Evolutionary conservation across 2,329 filamentous ascomycete species (phyloP).

Genomic region (Ophiostoma ips): DNA sequence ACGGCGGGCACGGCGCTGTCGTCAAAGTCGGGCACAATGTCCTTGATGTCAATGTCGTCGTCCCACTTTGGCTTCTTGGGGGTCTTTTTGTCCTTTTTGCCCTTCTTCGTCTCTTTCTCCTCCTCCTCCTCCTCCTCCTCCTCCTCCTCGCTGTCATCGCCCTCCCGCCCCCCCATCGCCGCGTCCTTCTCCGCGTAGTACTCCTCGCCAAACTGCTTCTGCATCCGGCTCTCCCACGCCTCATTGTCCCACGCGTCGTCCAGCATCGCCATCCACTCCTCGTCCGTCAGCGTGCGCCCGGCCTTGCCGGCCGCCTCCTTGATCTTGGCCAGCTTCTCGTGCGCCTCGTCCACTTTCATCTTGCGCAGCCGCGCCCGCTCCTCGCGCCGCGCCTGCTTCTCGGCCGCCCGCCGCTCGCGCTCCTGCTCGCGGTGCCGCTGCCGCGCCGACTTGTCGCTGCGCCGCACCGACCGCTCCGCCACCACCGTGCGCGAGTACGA

Average conservation of each 20-base stretch:
- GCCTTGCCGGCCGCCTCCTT: slow-evolving; percentile 74
- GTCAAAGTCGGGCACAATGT: slow-evolving; percentile 76
- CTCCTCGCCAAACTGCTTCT: slow-evolving; percentile 70
- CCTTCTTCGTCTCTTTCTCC: slow-evolving; percentile 23
- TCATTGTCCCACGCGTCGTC: slow-evolving; percentile 82
- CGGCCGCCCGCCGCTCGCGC: slow-evolving; percentile 61
- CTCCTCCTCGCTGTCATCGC: slow-evolving; percentile 28
- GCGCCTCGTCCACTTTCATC: slow-evolving; percentile 80
- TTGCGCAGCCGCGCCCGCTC: slow-evolving; percentile 76
- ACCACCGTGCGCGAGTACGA: slow-evolving; percentile 82
- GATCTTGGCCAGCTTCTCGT: slow-evolving; percentile 75
- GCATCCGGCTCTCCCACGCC: slow-evolving; percentile 85
- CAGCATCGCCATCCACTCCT: slow-evolving; percentile 74
- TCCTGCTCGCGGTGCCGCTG: slow-evolving; percentile 70
- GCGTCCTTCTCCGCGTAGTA: slow-evolving; percentile 68
- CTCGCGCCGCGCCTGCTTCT: slow-evolving; percentile 59
- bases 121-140: slow-evolving; percentile 30
- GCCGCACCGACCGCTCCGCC: slow-evolving; percentile 67
- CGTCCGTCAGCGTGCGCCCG: slow-evolving; percentile 51
- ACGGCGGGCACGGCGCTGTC: slow-evolving; percentile 46
- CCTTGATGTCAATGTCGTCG: slow-evolving; percentile 94
- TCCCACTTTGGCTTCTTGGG: slow-evolving; percentile 84
- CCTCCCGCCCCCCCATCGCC: slow-evolving; percentile 42
- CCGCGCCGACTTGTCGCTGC: slow-evolving; percentile 65
- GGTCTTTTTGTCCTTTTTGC: slow-evolving; percentile 35